These are phyloP conservation scores for Cladosporium sp. DNA, from an alignment of 2,329 filamentous ascomycete genomes.

Conservation along the genomic window DNA sequence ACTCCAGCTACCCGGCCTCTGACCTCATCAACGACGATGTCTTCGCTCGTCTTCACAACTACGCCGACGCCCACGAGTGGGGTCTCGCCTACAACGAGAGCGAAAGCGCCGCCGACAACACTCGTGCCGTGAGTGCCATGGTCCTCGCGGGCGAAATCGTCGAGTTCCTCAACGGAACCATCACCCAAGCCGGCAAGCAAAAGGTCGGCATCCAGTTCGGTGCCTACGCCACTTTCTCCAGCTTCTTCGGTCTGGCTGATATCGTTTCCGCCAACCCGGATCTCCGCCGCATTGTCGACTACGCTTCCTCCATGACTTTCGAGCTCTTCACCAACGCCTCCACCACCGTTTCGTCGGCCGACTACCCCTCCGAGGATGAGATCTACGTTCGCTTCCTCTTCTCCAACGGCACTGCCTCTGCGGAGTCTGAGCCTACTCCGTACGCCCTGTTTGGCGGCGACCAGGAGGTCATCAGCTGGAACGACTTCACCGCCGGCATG, in stretches of 20 bases:
- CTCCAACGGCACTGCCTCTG: slow-evolving; percentile 56
- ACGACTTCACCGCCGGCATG: slow-evolving; percentile 62
- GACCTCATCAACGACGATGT: slow-evolving; percentile 57
- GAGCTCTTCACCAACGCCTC: slow-evolving; percentile 60
- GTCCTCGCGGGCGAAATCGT: slow-evolving; percentile 46
- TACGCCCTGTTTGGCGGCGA: slow-evolving; percentile 60
- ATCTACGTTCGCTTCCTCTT: slow-evolving; percentile 59
- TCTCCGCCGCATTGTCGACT: slow-evolving; percentile 78
- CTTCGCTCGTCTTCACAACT: slow-evolving; percentile 61
- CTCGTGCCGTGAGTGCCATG: slow-evolving; percentile 45
- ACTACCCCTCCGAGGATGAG: slow-evolving; percentile 38
- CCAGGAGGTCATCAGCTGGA: slow-evolving; percentile 60
- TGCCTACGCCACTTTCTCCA: slow-evolving; percentile 57
- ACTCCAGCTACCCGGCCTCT: slow-evolving; percentile 53
- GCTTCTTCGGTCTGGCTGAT: slow-evolving; percentile 58
- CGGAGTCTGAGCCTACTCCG: slow-evolving; percentile 41
- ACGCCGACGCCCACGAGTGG: slow-evolving; percentile 78
- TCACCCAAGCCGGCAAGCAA: slow-evolving; percentile 33
- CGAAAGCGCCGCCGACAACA: slow-evolving; percentile 38
- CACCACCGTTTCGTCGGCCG: slow-evolving; percentile 38
- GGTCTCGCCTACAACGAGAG: slow-evolving; percentile 73
- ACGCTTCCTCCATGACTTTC: slow-evolving; percentile 76
- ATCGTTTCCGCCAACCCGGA: slow-evolving; percentile 48
- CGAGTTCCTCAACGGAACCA: slow-evolving; percentile 41
- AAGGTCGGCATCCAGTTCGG: slow-evolving; percentile 56